These are phyloP conservation scores for Typha latifolia DNA, from an alignment of 176 grass and related monocot genomes.

Conservation along the genomic window DNA sequence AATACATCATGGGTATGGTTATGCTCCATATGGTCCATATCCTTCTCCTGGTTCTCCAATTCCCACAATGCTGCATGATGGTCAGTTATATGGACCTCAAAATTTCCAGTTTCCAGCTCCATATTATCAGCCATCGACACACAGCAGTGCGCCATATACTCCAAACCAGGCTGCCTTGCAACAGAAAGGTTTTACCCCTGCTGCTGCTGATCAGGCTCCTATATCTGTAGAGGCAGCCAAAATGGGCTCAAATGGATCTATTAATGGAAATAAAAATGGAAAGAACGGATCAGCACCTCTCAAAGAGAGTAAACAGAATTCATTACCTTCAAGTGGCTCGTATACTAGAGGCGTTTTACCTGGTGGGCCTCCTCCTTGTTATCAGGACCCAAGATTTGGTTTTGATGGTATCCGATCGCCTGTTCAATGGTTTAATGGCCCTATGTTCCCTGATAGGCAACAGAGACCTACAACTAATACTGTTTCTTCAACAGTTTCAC, in stretches of 20 bases:
- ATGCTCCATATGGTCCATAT: slow-evolving; percentile 47
- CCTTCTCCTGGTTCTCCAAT: slow-evolving; percentile 29
- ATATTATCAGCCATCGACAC: slow-evolving; percentile 14
- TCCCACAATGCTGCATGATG: slow-evolving; percentile 41
- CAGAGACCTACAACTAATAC: slow-evolving; percentile 8
- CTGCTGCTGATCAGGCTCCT: slow-evolving; percentile 3
- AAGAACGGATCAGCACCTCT: background rate
- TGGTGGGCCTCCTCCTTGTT: slow-evolving; percentile 3
- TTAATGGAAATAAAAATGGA: background rate
- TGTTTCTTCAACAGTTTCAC: slow-evolving; percentile 6
- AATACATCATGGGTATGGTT: slow-evolving; percentile 41
- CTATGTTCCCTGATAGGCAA: slow-evolving; percentile 13
- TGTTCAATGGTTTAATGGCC: slow-evolving; percentile 18
- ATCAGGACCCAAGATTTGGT: slow-evolving; percentile 15
- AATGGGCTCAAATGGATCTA: slow-evolving; percentile 1
- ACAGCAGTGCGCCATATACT: slow-evolving; percentile 3
- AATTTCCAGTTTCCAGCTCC: slow-evolving; percentile 32
- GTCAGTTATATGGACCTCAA: slow-evolving; percentile 54
- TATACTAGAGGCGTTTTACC: slow-evolving; percentile 5
- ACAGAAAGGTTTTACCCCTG: slow-evolving; percentile 3
- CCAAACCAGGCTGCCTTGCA: slow-evolving; percentile 10
- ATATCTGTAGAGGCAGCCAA: slow-evolving; percentile 5
- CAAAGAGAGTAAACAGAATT: slow-evolving; percentile 16
- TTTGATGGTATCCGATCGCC: slow-evolving; percentile 21
- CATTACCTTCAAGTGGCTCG: slow-evolving; percentile 4